Percentiles rank a stretch among this genome's conserved stretches.
Evolutionary conservation across 306 rosid genomes (phyloP).

Genomic region (Fagus sylvatica): DNA sequence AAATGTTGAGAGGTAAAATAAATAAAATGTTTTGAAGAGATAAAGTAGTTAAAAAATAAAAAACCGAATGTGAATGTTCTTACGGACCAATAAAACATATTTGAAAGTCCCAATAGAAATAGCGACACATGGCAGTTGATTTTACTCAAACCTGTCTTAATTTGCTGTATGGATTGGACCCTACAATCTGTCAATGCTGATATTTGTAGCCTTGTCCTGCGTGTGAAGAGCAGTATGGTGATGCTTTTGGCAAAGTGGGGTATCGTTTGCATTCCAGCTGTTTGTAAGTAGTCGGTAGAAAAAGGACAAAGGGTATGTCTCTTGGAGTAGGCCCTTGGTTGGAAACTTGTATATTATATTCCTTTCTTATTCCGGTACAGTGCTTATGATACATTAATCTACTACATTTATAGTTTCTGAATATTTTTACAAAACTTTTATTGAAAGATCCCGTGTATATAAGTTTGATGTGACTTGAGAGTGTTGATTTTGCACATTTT

Average conservation of each 20-base stretch:
- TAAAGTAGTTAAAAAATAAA: too few relatives aligned
- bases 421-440: not conserved
- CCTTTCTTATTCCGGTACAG: not conserved
- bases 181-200: not conserved
- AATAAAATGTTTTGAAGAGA: too few relatives aligned
- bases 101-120: too few relatives aligned
- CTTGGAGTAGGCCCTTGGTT: not conserved
- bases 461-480: too few relatives aligned
- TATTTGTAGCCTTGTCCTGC: not conserved
- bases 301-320: not conserved
- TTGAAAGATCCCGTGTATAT: too few relatives aligned
- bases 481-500: too few relatives aligned
- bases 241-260: not conserved
- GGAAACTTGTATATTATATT: not conserved
- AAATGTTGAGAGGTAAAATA: too few relatives aligned
- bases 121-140: not conserved
- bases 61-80: too few relatives aligned
- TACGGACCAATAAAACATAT: too few relatives aligned
- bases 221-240: not conserved
- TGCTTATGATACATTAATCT: not conserved
- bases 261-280: not conserved
- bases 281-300: not conserved
- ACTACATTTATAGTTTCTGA: not conserved
- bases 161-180: not conserved
- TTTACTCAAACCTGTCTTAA: not conserved